Percentiles rank a stretch among this genome's conserved stretches.
Evolutionary conservation across 2,329 filamentous ascomycete species (phyloP).

Genomic region (Fusarium sublunatum): DNA sequence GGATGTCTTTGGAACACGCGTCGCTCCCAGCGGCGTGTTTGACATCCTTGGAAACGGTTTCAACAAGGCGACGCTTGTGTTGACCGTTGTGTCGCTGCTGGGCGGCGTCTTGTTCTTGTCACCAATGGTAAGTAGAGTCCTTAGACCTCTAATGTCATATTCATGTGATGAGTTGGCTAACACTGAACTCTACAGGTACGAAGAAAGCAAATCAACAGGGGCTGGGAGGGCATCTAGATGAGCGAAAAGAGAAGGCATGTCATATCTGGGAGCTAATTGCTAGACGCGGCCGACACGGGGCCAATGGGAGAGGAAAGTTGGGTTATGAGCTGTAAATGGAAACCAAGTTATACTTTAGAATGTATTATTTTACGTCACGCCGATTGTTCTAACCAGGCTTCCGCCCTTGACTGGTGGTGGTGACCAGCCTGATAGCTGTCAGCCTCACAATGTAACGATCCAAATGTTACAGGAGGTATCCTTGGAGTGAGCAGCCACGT

Average conservation of each 20-base stretch:
- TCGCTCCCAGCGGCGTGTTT: conserved; percentile 89
- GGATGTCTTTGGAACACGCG: conserved; percentile 87
- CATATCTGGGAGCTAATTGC: conserved; percentile 33
- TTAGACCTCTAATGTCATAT: background rate
- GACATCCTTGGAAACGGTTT: conserved; percentile 95
- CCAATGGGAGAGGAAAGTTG: conserved; percentile 27
- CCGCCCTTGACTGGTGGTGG: conserved; percentile 1
- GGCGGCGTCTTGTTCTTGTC: conserved; percentile 81
- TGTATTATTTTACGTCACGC: conserved; percentile 9
- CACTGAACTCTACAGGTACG: conserved; percentile 56
- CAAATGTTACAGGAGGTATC: background rate
- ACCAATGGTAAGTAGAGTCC: conserved; percentile 77
- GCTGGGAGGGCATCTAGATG: conserved; percentile 63
- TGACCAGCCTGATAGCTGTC: conserved; percentile 21
- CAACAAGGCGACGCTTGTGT: conserved; percentile 85
- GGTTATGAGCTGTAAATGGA: conserved; percentile 43
- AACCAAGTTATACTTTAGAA: conserved; percentile 24
- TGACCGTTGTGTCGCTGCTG: conserved; percentile 83
- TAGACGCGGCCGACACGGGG: conserved; percentile 17
- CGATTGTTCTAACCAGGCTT: conserved; percentile 1
- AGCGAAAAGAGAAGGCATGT: conserved; percentile 28
- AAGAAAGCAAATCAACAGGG: conserved; percentile 74
- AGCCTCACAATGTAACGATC: conserved; percentile 32
- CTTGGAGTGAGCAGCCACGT: conserved; percentile 11
- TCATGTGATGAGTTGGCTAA: conserved; percentile 48